phyloP scores from a whole-genome alignment of 352 stramenopile genomes.

The Detonula confervacea region DNA sequence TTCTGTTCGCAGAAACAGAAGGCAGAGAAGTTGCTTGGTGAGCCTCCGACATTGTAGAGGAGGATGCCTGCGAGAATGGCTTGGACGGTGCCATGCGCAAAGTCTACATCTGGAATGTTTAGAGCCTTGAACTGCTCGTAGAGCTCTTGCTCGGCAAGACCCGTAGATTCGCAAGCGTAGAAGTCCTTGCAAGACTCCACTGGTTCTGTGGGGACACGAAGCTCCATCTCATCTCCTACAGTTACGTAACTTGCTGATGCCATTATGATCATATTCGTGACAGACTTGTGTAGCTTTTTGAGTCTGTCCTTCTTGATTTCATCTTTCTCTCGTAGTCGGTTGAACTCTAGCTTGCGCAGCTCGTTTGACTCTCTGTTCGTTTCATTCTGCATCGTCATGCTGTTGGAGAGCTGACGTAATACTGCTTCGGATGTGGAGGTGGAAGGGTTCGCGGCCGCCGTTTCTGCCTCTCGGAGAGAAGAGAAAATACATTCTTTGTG shows the following conservation, averaged over 20 bases:
- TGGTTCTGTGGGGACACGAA: background rate
- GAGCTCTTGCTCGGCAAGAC: background rate
- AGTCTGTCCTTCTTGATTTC: background rate
- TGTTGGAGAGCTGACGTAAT: background rate
- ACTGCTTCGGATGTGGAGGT: background rate
- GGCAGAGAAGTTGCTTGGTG: background rate
- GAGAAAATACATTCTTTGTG: constrained; percentile 3
- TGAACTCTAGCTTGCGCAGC: background rate
- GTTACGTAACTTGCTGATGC: background rate
- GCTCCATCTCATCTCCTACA: background rate
- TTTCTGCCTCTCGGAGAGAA: background rate
- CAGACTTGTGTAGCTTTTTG: background rate
- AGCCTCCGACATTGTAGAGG: background rate
- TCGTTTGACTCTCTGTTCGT: background rate
- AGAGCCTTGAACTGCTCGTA: too few relatives aligned
- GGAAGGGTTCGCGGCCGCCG: background rate
- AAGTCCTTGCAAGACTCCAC: background rate
- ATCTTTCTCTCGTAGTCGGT: background rate
- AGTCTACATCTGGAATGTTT: background rate
- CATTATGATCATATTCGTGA: background rate
- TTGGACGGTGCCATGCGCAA: background rate
- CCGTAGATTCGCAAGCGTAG: background rate
- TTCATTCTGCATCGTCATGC: background rate
- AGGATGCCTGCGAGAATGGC: background rate
- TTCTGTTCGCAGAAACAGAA: background rate